Evolutionary conservation across 2,329 filamentous ascomycete species (phyloP).

Genomic region (Chalaropsis ovoidea): DNA sequence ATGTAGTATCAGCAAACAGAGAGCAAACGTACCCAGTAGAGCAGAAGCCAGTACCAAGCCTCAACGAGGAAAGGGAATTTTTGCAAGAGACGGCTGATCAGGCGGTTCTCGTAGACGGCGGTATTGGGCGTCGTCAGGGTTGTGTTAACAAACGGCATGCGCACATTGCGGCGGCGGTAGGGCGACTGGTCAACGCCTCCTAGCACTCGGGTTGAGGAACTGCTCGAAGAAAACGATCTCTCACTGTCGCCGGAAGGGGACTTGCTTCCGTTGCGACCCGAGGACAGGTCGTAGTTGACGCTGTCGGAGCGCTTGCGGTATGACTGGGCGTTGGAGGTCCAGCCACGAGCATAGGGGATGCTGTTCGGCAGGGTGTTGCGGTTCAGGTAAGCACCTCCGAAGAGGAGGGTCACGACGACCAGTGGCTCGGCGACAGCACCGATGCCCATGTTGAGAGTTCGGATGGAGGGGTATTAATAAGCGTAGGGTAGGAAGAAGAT

Average conservation of each 20-base stretch:
- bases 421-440: constrained; percentile 37
- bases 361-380: constrained; percentile 31
- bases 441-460: constrained; percentile 32
- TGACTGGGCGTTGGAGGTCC: constrained; percentile 23
- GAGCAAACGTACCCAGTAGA: constrained; percentile 58
- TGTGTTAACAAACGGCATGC: constrained; percentile 29
- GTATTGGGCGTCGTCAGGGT: constrained; percentile 53
- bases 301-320: constrained; percentile 27
- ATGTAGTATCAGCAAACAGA: not conserved
- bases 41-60: constrained; percentile 66
- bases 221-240: constrained; percentile 25
- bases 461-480: constrained; percentile 1
- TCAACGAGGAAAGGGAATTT: constrained; percentile 64
- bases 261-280: constrained; percentile 19
- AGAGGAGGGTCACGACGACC: constrained; percentile 37
- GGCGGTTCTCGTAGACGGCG: constrained; percentile 46
- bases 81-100: constrained; percentile 53
- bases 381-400: constrained; percentile 39
- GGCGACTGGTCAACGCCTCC: constrained; percentile 26
- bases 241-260: constrained; percentile 25
- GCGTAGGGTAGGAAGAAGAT: not conserved
- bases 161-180: constrained; percentile 26
- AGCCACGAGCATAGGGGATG: constrained; percentile 24
- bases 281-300: constrained; percentile 21
- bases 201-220: constrained; percentile 24